Base-by-base conservation (phyloP, 1,284 basidiomycete species). In the Mrakiaceae sp. region DNA sequence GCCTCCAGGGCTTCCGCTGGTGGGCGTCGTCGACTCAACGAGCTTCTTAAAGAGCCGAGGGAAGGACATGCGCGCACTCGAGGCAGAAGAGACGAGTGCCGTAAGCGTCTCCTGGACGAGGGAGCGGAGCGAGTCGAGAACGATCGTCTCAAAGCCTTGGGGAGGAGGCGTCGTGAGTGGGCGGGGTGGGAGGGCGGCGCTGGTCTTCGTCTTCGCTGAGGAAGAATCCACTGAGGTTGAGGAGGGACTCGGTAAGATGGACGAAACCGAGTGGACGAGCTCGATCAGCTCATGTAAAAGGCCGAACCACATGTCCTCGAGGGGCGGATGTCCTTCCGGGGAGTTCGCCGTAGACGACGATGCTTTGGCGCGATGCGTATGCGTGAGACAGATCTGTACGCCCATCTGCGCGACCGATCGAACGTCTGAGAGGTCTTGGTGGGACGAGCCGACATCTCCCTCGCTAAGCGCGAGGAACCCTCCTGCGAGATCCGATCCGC, bases 261-360 rank as follows among this genome's bases (percentile, higher is more conserved):
- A 77, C 1, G 87, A 84, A 10, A 90, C 76, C 2, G 78, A 79
- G 70, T 95, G 90, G 3, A 93, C 85, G 54, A 84, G 82, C 64
- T 85, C 82, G 63, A 95, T 87, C 70, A 94, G 85, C 67, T 86
- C 85, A 69, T 84, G 84, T 46, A 97, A 80, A 0, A 96, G 79
- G 67, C 84, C 83, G 74, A 90, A 93, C 94, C 94, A 98, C 70
- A 93, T 83, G 70, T 96, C 90, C 72, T 94, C 90, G 12, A 87
- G 78, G 2, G 85, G 81, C 10, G 84, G 75, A 47, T 54, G 52
- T 51, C 49, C 42, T 42, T 8, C 81, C 78, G 1, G 72, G 73
- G 14, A 75, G 59, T 39, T 27, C 27, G 27, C 27, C 27, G 27
- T 27, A 1, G 27, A 27, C 27, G 27, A 27, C 27, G 27, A 27